These are phyloP conservation scores for Colletotrichum sp. DNA, from an alignment of 2,329 filamentous ascomycete genomes.

Conservation along the genomic window DNA sequence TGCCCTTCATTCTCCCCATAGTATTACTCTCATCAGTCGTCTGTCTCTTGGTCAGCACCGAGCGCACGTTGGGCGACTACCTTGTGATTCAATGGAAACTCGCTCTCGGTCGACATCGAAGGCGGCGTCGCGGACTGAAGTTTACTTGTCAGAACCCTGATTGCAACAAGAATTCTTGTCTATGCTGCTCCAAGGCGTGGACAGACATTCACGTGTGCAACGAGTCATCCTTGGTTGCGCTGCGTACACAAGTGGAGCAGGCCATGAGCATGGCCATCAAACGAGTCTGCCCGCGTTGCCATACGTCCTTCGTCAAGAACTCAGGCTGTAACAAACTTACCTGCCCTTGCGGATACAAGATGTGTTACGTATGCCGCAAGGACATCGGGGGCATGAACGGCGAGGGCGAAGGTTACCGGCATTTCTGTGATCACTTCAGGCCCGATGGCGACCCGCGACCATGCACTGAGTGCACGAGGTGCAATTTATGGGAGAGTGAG, in stretches of 20 bases:
- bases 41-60: constrained; percentile 48
- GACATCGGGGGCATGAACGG: constrained; percentile 59
- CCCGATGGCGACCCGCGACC: constrained; percentile 73
- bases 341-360: constrained; percentile 93
- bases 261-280: constrained; percentile 95
- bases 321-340: constrained; percentile 97
- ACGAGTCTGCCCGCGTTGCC: constrained; percentile 90
- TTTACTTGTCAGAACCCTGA: constrained; percentile 77
- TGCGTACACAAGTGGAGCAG: constrained; percentile 89
- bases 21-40: constrained; percentile 52
- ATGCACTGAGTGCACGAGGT: constrained; percentile 81
- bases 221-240: constrained; percentile 79
- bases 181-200: constrained; percentile 84
- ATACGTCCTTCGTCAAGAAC: constrained; percentile 90
- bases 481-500: constrained; percentile 80
- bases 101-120: constrained; percentile 70
- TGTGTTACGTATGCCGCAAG: constrained; percentile 96
- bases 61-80: constrained; percentile 44
- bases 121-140: constrained; percentile 73
- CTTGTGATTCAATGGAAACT: constrained; percentile 54
- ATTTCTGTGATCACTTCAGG: constrained; percentile 96
- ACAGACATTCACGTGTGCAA: constrained; percentile 89
- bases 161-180: constrained; percentile 77
- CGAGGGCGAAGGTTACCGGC: constrained; percentile 76
- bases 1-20: constrained; percentile 62